A percentile compares a stretch with the other conserved stretches of the same genome.
These are phyloP conservation scores for Collybia sordida DNA, from an alignment of 768 basidiomycete genomes.

Conservation along the genomic window DNA sequence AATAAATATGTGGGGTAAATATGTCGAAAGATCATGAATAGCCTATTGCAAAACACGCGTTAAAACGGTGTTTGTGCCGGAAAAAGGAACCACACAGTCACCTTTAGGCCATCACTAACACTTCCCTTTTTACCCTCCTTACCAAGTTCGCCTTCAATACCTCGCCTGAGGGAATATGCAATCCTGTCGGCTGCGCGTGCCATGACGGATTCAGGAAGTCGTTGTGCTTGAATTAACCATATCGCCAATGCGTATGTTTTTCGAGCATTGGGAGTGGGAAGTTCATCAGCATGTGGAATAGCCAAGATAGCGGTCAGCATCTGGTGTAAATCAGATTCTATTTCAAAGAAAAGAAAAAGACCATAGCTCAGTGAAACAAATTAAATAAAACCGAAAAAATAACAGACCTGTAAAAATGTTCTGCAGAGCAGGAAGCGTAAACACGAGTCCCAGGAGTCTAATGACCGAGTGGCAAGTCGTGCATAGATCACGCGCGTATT, in stretches of 20 bases:
- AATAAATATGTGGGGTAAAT: conserved; percentile 68
- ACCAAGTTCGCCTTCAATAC: conserved; percentile 80
- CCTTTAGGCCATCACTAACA: conserved; percentile 75
- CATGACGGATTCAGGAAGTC: conserved; percentile 62
- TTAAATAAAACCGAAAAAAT: neutral
- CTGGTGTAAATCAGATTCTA: conserved; percentile 58
- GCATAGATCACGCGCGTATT: conserved; percentile 77
- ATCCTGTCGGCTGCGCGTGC: conserved; percentile 65
- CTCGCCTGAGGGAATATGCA: conserved; percentile 68
- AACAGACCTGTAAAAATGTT: conserved; percentile 60
- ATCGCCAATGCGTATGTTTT: conserved; percentile 82
- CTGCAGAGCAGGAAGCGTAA: conserved; percentile 59
- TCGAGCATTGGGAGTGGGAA: conserved; percentile 83
- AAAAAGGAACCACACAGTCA: conserved; percentile 25
- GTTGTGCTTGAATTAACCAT: conserved; percentile 70
- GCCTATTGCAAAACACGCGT: conserved; percentile 43
- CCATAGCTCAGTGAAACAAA: neutral
- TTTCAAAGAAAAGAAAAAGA: conserved; percentile 2
- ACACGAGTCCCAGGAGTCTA: conserved; percentile 58
- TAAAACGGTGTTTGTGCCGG: conserved; percentile 1
- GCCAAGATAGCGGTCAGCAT: conserved; percentile 66
- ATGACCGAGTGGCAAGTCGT: conserved; percentile 71
- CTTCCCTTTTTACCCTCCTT: conserved; percentile 90
- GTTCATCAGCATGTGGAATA: conserved; percentile 64
- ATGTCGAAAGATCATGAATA: conserved; percentile 64